These are phyloP conservation scores for Ramaria sp. DNA, from an alignment of 768 basidiomycete species.

Conservation along the genomic window DNA sequence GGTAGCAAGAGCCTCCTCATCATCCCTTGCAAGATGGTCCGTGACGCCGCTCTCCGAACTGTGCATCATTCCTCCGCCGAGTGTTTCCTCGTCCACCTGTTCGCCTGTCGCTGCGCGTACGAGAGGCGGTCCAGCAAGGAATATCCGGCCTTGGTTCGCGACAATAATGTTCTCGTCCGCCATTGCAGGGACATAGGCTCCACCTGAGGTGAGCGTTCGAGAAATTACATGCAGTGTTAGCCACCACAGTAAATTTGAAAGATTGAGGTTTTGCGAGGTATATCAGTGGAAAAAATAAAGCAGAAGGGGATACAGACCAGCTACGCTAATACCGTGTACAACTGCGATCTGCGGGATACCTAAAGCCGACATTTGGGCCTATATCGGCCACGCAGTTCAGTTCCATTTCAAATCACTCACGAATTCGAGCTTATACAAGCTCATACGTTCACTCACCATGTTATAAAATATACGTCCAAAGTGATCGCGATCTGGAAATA, in stretches of 20 bases:
- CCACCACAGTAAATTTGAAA: background rate
- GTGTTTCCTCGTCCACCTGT: conserved; percentile 82
- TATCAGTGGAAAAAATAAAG: background rate
- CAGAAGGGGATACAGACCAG: conserved; percentile 34
- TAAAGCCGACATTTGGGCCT: conserved; percentile 90
- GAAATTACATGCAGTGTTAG: background rate
- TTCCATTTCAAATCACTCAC: background rate
- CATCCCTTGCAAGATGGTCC: conserved; percentile 77
- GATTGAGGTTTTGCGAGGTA: background rate
- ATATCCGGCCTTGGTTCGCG: conserved; percentile 85
- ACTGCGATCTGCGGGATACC: conserved; percentile 87
- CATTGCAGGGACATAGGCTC: conserved; percentile 94
- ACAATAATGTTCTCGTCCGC: conserved; percentile 91
- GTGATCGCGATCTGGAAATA: conserved; percentile 92
- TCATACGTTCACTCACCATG: conserved; percentile 45
- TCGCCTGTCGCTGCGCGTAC: conserved; percentile 95
- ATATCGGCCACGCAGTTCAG: background rate
- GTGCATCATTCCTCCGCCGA: conserved; percentile 88
- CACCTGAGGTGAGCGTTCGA: conserved; percentile 34
- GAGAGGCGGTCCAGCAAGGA: conserved; percentile 88
- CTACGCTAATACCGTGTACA: conserved; percentile 91
- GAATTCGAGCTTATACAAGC: background rate
- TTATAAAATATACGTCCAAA: conserved; percentile 97
- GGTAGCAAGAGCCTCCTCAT: conserved; percentile 76
- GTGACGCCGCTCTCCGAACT: conserved; percentile 86